phyloP scores from a whole-genome alignment of 2,329 filamentous ascomycete species.

The Fusarium torreyae region DNA sequence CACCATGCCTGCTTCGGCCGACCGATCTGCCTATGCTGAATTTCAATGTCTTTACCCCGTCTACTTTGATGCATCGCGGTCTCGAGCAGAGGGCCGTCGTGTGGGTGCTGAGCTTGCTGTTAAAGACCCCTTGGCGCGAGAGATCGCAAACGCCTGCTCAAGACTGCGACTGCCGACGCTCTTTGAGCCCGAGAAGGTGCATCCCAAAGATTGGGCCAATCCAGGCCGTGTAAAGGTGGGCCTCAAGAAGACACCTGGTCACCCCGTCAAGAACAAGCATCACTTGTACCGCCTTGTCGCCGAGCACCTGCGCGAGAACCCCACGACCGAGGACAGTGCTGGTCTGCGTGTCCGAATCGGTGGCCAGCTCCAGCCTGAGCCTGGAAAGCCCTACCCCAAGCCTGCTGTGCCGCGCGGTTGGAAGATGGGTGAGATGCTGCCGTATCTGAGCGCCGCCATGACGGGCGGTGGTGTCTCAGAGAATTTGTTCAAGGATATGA shows the following conservation, averaged over 20 bases:
- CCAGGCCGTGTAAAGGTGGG: conserved; percentile 89
- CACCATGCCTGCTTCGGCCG: conserved; percentile 56
- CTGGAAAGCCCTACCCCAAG: conserved; percentile 77
- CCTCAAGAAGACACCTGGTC: conserved; percentile 61
- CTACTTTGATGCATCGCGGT: conserved; percentile 88
- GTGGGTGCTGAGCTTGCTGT: conserved; percentile 82
- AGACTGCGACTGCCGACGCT: conserved; percentile 79
- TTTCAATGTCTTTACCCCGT: conserved; percentile 95
- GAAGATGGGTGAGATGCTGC: conserved; percentile 89
- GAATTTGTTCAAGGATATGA: conserved; percentile 96
- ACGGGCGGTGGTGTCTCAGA: conserved; percentile 95
- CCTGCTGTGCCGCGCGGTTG: conserved; percentile 87
- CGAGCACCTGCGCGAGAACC: conserved; percentile 81
- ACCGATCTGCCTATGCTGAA: conserved; percentile 75
- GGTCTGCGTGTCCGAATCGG: conserved; percentile 81
- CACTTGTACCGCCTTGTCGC: conserved; percentile 89
- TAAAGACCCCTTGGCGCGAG: conserved; percentile 86
- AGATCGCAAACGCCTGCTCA: conserved; percentile 89
- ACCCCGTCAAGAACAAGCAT: conserved; percentile 79
- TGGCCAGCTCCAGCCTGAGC: conserved; percentile 75
- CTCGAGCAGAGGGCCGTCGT: conserved; percentile 84
- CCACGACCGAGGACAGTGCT: conserved; percentile 77
- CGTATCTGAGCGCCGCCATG: conserved; percentile 89
- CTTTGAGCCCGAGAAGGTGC: conserved; percentile 91
- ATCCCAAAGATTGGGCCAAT: conserved; percentile 98